Evolutionary conservation across 345 rosid genomes (phyloP).

Genomic region (Garcia nutans): DNA sequence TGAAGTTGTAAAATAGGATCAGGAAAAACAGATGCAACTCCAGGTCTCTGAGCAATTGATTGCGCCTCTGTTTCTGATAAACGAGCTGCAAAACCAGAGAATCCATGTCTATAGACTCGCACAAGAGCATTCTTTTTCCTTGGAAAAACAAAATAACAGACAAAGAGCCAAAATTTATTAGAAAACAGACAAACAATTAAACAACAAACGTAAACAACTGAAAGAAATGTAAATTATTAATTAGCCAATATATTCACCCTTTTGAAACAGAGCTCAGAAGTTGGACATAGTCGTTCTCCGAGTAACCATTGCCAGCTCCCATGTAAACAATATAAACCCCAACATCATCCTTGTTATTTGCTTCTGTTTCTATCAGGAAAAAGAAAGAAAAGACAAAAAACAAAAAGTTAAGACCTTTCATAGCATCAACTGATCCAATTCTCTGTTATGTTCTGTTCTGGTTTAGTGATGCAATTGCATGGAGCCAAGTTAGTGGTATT

Average conservation of each 20-base stretch:
- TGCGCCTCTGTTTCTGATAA: conserved; percentile 66
- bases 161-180: not conserved
- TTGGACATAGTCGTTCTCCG: conserved; percentile 34
- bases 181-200: no score
- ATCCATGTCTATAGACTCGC: conserved; percentile 52
- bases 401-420: conserved; percentile 32
- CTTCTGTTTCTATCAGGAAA: conserved; percentile 16
- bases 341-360: conserved; percentile 22
- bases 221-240: not conserved
- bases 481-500: not conserved
- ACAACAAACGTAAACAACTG: not conserved
- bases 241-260: conserved; percentile 27
- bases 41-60: conserved; percentile 48
- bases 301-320: conserved; percentile 52
- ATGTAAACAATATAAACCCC: conserved; percentile 65
- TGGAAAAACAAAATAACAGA: not conserved
- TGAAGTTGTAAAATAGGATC: conserved; percentile 63
- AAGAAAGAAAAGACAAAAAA: conserved; percentile 22
- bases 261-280: conserved; percentile 49
- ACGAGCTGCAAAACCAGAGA: conserved; percentile 80
- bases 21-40: conserved; percentile 71
- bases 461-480: not conserved
- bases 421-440: conserved; percentile 18
- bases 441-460: not conserved
- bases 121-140: conserved; percentile 52